Conservation (phyloP, 2,329 filamentous ascomycete species). For the Penicillium sp. region DNA sequence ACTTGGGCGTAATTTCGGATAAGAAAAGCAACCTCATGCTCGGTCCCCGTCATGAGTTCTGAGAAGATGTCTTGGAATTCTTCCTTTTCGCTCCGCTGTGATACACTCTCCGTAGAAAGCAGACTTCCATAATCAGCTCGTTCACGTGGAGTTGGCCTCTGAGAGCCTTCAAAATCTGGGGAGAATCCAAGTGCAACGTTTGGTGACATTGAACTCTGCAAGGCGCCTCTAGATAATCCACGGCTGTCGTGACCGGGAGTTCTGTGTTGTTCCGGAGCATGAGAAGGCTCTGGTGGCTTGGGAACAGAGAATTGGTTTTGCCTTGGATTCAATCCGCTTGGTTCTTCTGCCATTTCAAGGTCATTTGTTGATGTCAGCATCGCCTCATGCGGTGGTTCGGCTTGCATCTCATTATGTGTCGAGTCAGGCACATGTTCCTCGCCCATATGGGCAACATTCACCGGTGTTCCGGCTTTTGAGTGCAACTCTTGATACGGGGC, state of each 20-base stretch:
- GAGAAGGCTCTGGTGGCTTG: not conserved
- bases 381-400: not conserved
- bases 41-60: constrained; percentile 37
- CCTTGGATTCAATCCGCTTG: not conserved
- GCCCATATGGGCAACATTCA: not conserved
- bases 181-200: constrained; percentile 1
- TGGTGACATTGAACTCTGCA: constrained; percentile 11
- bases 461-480: constrained; percentile 4
- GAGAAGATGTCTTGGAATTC: constrained; percentile 37
- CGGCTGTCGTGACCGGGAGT: not conserved
- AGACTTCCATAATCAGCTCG: constrained; percentile 2
- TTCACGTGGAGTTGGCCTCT: constrained; percentile 1
- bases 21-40: constrained; percentile 40
- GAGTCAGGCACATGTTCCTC: not conserved
- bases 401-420: not conserved
- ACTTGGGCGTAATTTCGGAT: constrained; percentile 37
- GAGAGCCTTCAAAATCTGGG: not conserved
- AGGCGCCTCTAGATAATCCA: constrained; percentile 1
- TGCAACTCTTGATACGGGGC: constrained; percentile 36
- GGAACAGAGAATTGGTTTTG: not conserved
- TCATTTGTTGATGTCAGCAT: not conserved
- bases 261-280: not conserved
- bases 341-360: not conserved
- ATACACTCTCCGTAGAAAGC: constrained; percentile 13
- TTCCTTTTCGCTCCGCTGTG: constrained; percentile 27